Conservation (phyloP, 2,329 filamentous ascomycete species). For the Penicillium sp. region DNA sequence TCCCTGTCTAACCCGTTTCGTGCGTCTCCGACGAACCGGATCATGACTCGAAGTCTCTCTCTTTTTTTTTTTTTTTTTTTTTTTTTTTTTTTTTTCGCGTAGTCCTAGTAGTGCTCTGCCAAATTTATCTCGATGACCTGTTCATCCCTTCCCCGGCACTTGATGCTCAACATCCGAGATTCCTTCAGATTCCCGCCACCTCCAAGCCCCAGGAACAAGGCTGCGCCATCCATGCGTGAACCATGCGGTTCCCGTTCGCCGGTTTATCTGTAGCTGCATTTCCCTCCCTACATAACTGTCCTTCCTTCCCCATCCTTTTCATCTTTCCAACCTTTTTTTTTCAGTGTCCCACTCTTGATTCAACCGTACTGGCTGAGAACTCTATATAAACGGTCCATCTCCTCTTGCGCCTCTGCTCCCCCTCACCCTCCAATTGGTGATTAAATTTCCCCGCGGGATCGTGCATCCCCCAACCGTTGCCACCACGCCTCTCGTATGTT, state of each 20-base stretch:
- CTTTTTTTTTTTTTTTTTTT: conserved; percentile 1
- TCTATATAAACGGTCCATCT: background rate
- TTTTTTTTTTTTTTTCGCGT: background rate
- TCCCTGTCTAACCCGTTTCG: background rate
- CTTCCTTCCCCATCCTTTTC: background rate
- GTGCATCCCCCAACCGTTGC: background rate
- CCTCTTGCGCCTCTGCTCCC: too few species aligned
- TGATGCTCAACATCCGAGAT: conserved; percentile 11
- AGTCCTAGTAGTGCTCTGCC: background rate
- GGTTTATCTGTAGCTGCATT: conserved; percentile 16
- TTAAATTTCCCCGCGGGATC: background rate
- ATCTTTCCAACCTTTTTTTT: conserved; percentile 1
- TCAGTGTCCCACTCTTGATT: conserved; percentile 3
- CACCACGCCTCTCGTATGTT: background rate
- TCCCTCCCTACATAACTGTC: conserved; percentile 15
- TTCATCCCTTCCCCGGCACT: conserved; percentile 1
- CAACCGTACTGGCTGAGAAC: background rate
- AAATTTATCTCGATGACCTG: background rate
- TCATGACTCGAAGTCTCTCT: conserved; percentile 4
- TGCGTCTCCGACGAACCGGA: conserved; percentile 5
- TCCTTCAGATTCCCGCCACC: conserved; percentile 22
- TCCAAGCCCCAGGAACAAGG: conserved; percentile 18
- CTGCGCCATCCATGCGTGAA: conserved; percentile 14
- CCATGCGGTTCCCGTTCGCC: conserved; percentile 11
- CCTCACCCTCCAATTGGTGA: background rate